Conservation (phyloP, 768 basidiomycete genomes). For the Collybiopsis confluens region DNA sequence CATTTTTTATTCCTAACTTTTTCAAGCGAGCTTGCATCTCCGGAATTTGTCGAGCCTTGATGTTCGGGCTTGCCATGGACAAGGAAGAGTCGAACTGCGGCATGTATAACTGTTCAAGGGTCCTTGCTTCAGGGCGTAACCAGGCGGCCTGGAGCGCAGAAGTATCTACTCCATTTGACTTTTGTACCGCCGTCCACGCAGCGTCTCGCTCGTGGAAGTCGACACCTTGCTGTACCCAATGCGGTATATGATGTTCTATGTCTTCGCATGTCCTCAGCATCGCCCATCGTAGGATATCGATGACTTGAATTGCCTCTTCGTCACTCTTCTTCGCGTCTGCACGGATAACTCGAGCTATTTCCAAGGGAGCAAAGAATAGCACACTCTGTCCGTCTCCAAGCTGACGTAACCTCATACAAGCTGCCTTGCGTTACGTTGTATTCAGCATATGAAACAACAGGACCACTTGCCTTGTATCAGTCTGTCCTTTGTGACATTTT, state of each 20-base stretch:
- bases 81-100: background rate
- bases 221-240: slow-evolving; percentile 38
- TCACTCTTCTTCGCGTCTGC: slow-evolving; percentile 13
- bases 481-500: slow-evolving; percentile 48
- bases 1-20: slow-evolving; percentile 5
- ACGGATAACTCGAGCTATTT: slow-evolving; percentile 34
- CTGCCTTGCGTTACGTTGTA: slow-evolving; percentile 16
- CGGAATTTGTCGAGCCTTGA: background rate
- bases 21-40: slow-evolving; percentile 9
- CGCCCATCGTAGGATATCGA: slow-evolving; percentile 39
- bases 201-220: slow-evolving; percentile 25
- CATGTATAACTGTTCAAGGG: slow-evolving; percentile 21
- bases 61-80: background rate
- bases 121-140: slow-evolving; percentile 24
- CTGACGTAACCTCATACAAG: slow-evolving; percentile 52
- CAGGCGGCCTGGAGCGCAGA: slow-evolving; percentile 14
- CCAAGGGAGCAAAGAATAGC: slow-evolving; percentile 42
- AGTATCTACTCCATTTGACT: background rate
- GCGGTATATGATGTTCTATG: slow-evolving; percentile 33
- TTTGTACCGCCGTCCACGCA: slow-evolving; percentile 3
- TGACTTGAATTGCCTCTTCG: slow-evolving; percentile 10
- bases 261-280: slow-evolving; percentile 40
- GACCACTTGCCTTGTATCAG: slow-evolving; percentile 40
- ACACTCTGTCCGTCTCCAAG: slow-evolving; percentile 43
- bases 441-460: background rate